Base-by-base conservation (phyloP, 2,329 filamentous ascomycete genomes). In the Calonectria leucothoes region DNA sequence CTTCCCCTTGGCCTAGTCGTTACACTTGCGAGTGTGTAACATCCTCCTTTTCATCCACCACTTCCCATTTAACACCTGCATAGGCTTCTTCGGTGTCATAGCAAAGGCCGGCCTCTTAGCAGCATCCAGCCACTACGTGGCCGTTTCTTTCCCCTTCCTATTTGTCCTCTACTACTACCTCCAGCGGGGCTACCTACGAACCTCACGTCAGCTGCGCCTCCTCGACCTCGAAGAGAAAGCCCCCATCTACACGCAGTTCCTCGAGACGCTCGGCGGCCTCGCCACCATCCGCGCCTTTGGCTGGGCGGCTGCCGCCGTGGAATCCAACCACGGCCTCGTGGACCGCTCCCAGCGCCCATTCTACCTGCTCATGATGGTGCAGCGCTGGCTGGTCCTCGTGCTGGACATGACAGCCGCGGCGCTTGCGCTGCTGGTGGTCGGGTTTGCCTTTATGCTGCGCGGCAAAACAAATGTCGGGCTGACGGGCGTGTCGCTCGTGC, bases 341-440 rank as follows among this genome's bases (percentile, higher is more conserved):
- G 88, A 92, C 72, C 81, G 82, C 7, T 90, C 90, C 0, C 91
- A 92, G 75, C 82, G 84, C 27, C 90, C 91, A 0, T 90, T 88
- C 64, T 93, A 93, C 76, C 84, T 91, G 0, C 84, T 92, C 7
- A 88, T 86, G 70, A 87, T 87, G 48, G 86, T 91, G 4, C 91
- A 93, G 78, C 85, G 89, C 42, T 92, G 91, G 90, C 82, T 91
- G 0, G 86, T 83, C 0, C 80, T 91, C 1, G 87, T 89, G 0
- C 79, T 91, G 1, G 88, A 90, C 70, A 79, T 90, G 33, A 83
- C 88, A 0, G 87, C 89, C 0, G 84, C 87, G 0, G 85, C 78
- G 4, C 82, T 90, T 17, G 87, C 88, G 1, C 82, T 88, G 1
- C 77, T 89, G 8, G 77, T 90, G 4, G 86, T 90, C 20, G 82